Conservation (phyloP, 2,329 filamentous ascomycete genomes). For the Alternaria gansuensis region DNA sequence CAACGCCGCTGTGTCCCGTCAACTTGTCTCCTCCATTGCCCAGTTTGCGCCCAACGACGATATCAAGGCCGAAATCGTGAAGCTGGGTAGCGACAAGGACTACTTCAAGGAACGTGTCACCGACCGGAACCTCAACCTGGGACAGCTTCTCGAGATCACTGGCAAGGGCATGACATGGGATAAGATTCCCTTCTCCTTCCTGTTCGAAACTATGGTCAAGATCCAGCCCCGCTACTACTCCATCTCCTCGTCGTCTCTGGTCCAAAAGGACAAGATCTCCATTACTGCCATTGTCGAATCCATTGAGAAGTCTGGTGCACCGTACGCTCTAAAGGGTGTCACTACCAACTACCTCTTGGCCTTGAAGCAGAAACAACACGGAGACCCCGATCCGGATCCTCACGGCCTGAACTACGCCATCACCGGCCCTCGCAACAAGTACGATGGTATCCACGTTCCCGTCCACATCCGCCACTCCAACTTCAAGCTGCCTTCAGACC, state of each 20-base stretch:
- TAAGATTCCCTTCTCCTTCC: conserved; percentile 88
- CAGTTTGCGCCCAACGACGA: conserved; percentile 88
- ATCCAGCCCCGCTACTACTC: conserved; percentile 99
- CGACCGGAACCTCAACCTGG: conserved; percentile 86
- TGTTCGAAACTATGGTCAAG: conserved; percentile 93
- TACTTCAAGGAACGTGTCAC: conserved; percentile 90
- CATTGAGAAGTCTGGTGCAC: conserved; percentile 76
- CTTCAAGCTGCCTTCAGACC: conserved; percentile 97
- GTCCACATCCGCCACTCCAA: conserved; percentile 98
- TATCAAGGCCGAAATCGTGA: conserved; percentile 85
- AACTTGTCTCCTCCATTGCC: conserved; percentile 87
- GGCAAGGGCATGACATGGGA: conserved; percentile 79
- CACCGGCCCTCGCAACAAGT: conserved; percentile 91
- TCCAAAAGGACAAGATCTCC: conserved; percentile 93
- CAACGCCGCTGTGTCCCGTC: conserved; percentile 92
- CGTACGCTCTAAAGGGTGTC: conserved; percentile 87
- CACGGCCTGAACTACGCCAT: conserved; percentile 89
- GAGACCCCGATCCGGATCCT: conserved; percentile 79
- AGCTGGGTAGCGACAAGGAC: conserved; percentile 90
- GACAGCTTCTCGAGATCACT: conserved; percentile 79
- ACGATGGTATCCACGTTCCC: conserved; percentile 92
- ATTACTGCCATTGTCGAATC: conserved; percentile 95
- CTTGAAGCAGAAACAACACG: conserved; percentile 95
- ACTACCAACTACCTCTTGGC: conserved; percentile 96
- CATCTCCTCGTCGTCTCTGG: conserved; percentile 94